Percentiles rank a stretch among this genome's conserved stretches.
Evolutionary conservation across 2,329 filamentous ascomycete species (phyloP).

Genomic region (Lasiodiplodia citricola): DNA sequence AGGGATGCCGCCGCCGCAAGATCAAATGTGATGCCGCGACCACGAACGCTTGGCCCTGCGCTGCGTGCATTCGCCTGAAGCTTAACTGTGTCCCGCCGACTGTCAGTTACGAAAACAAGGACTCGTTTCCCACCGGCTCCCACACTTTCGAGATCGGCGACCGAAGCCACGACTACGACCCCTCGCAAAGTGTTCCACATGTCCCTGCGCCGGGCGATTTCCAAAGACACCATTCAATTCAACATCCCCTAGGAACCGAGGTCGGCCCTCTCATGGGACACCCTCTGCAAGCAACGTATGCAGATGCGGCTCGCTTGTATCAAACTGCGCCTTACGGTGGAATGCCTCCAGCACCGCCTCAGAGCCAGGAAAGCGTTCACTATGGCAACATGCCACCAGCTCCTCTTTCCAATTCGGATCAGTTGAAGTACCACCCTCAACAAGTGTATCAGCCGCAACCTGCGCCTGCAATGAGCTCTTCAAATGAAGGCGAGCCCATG

Average conservation of each 20-base stretch:
- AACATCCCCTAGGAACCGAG: slow-evolving; percentile 31
- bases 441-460: slow-evolving; percentile 39
- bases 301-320: slow-evolving; percentile 40
- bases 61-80: slow-evolving; percentile 89
- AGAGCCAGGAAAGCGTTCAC: slow-evolving; percentile 40
- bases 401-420: slow-evolving; percentile 38
- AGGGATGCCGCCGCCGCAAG: slow-evolving; percentile 91
- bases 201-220: slow-evolving; percentile 49
- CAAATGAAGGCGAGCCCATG: slow-evolving; percentile 56
- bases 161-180: slow-evolving; percentile 44
- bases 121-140: slow-evolving; percentile 46
- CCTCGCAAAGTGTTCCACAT: slow-evolving; percentile 36
- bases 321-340: slow-evolving; percentile 43
- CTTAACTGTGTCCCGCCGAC: slow-evolving; percentile 91
- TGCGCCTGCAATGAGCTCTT: slow-evolving; percentile 39
- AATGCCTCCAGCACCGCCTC: slow-evolving; percentile 31
- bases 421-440: slow-evolving; percentile 41
- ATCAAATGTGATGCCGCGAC: slow-evolving; percentile 98
- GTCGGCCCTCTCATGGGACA: slow-evolving; percentile 18
- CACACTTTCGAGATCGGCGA: slow-evolving; percentile 50
- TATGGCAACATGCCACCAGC: slow-evolving; percentile 43
- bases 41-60: slow-evolving; percentile 97
- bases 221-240: slow-evolving; percentile 40
- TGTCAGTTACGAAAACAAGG: slow-evolving; percentile 71
- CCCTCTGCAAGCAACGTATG: slow-evolving; percentile 33